phyloP scores from a whole-genome alignment of 2,329 filamentous ascomycete species.

The Botrytis sinoallii region DNA sequence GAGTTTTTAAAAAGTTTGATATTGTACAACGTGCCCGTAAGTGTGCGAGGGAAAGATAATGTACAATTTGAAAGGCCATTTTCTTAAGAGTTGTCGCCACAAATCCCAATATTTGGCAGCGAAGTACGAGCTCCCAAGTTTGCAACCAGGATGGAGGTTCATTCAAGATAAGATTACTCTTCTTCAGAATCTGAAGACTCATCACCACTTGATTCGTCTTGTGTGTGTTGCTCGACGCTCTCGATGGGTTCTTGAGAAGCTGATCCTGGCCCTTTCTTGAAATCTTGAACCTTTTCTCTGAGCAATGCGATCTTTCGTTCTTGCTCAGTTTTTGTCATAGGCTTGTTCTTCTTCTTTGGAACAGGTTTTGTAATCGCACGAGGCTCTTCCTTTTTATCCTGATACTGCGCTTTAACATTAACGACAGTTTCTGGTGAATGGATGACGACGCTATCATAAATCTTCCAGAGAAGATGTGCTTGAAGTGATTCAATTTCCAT shows the following conservation, averaged over 20 bases:
- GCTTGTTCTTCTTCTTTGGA: constrained; percentile 63
- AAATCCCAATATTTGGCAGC: not conserved
- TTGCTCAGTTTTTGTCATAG: constrained; percentile 71
- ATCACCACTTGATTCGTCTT: constrained; percentile 49
- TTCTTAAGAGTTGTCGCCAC: not conserved
- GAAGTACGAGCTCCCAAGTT: not conserved
- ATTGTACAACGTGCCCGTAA: constrained; percentile 27
- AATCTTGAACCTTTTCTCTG: constrained; percentile 55
- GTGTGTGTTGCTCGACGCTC: constrained; percentile 37
- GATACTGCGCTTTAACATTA: constrained; percentile 23
- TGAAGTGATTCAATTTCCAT: constrained; percentile 58
- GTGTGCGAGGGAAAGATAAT: constrained; percentile 23
- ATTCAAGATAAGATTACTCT: constrained; percentile 29
- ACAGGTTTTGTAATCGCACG: constrained; percentile 37
- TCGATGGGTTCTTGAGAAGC: constrained; percentile 42
- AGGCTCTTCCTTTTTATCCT: constrained; percentile 33
- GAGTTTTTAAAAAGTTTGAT: constrained; percentile 4
- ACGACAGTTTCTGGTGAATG: constrained; percentile 48
- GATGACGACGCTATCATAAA: constrained; percentile 51
- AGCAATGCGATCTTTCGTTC: constrained; percentile 64
- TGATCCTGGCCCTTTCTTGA: constrained; percentile 27
- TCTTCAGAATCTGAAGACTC: constrained; percentile 54
- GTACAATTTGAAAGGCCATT: constrained; percentile 21
- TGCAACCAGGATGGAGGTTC: not conserved
- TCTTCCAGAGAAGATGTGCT: constrained; percentile 51